Percentiles rank a stretch among this genome's conserved stretches.
These are phyloP conservation scores for Pseudopediastrum boryanum DNA, from an alignment of 139 green algal genomes.

Conservation along the genomic window DNA sequence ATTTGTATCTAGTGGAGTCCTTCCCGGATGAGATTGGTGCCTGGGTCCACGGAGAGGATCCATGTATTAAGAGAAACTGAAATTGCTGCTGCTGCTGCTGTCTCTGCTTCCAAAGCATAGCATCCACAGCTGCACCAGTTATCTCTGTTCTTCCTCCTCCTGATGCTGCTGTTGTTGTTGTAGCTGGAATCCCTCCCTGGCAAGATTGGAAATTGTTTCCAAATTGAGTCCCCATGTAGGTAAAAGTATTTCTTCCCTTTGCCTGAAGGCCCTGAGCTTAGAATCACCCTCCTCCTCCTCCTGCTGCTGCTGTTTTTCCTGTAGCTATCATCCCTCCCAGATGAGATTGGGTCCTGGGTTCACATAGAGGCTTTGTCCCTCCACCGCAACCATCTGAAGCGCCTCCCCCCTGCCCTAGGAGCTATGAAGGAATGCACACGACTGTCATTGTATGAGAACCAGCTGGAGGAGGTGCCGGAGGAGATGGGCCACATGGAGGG, in stretches of 20 bases:
- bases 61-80: no score
- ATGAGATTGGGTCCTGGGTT: neutral
- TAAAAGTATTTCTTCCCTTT: no score
- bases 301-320: neutral
- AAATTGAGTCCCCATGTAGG: no score
- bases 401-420: neutral
- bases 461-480: slow-evolving; percentile 23
- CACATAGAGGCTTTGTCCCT: slow-evolving; percentile 22
- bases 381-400: slow-evolving; percentile 14
- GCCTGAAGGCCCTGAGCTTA: neutral
- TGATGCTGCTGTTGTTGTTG: neutral
- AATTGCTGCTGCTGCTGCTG: no score
- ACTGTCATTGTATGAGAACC: slow-evolving; percentile 44
- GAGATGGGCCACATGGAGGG: slow-evolving; percentile 34
- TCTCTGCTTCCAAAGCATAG: no score
- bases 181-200: no score
- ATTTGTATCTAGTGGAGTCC: neutral
- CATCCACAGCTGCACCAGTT: no score
- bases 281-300: neutral
- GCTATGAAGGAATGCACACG: neutral
- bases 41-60: no score
- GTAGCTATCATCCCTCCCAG: neutral
- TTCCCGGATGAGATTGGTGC: neutral
- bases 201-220: no score
- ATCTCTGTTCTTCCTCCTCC: neutral